Base-by-base conservation (phyloP, 306 rosid species). In the Malus orientalis region DNA sequence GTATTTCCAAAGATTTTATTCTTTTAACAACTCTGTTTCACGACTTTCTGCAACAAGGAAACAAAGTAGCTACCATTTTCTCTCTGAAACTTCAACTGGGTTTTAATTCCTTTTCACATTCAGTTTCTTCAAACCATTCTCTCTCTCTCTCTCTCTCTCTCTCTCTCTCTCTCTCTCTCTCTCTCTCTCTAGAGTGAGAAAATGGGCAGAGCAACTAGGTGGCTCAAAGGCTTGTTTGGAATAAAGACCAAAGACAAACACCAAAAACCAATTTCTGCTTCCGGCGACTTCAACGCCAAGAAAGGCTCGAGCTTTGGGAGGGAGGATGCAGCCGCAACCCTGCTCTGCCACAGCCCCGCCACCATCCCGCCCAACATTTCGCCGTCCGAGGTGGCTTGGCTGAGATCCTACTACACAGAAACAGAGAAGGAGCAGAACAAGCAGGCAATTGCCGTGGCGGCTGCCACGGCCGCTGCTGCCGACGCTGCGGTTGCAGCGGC, bases 391-490 rank as follows among this genome's bases (percentile, higher is more conserved):
- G 97, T 96, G 2, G 88, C 92, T 49, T 93, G 98, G 98, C 76
- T 93, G 6, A 89, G 87, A 40, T 85, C 96, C 0, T 83, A 76
- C 84, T 84, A 79, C 89, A 75, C 77, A 0, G 88, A 94, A 78
- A 82, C 93, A 67, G 97, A 87, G 78, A 76, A 83, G 58, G 93
- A 93, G 54, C 96, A 89, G 82, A 93, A 70, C 89, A 89, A 90
- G 86, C 98, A 93, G 6, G 98, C 98, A 9, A 86, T 91, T 65
- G 98, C 98, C 1, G 98, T 93, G 5, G 98, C 97, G 0, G 96
- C 96, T 0, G 97, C 97, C 45, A 89, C 98, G 0, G 93, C 98
- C 0, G 97, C 96, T 0, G 98, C 97, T 0, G 98, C 97, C 0
- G 96, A 93, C 44, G 97, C 97, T 0, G 98, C 98, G 0, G 97